Evolutionary conservation across 805 yeast genomes (phyloP).

Genomic region (Millerozyma miso): DNA sequence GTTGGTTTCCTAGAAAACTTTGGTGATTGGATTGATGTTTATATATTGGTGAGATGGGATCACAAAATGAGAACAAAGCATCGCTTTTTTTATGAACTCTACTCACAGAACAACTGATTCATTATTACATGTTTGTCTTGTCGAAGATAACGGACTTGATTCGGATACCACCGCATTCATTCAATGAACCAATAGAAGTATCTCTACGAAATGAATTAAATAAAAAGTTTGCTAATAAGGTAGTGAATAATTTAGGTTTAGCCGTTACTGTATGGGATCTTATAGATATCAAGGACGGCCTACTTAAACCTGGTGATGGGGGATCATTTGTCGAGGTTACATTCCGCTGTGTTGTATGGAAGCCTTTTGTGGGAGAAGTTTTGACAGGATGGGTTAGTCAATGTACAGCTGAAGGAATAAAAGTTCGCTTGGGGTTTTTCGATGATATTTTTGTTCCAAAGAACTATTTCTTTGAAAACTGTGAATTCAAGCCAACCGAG

Average conservation of each 20-base stretch:
- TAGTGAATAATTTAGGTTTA: constrained; percentile 79
- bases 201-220: constrained; percentile 80
- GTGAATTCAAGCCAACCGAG: constrained; percentile 65
- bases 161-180: constrained; percentile 82
- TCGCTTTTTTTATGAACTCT: not conserved
- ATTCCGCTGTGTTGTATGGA: constrained; percentile 77
- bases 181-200: constrained; percentile 64
- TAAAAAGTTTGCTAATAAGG: constrained; percentile 79
- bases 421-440: constrained; percentile 80
- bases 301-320: constrained; percentile 92
- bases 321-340: constrained; percentile 71
- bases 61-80: not conserved
- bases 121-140: constrained; percentile 68
- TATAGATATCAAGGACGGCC: constrained; percentile 77
- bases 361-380: constrained; percentile 93
- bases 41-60: not conserved
- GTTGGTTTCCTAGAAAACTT: not conserved
- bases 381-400: constrained; percentile 90
- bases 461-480: constrained; percentile 72
- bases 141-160: constrained; percentile 79
- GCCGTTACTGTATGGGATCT: constrained; percentile 84
- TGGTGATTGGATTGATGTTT: not conserved
- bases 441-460: constrained; percentile 90
- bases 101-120: not conserved
- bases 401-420: constrained; percentile 83